A percentile compares a stretch with the other conserved stretches of the same genome.
These are phyloP conservation scores for Cinnamomum chago DNA, from an alignment of 164 flowering plant species.

Conservation along the genomic window DNA sequence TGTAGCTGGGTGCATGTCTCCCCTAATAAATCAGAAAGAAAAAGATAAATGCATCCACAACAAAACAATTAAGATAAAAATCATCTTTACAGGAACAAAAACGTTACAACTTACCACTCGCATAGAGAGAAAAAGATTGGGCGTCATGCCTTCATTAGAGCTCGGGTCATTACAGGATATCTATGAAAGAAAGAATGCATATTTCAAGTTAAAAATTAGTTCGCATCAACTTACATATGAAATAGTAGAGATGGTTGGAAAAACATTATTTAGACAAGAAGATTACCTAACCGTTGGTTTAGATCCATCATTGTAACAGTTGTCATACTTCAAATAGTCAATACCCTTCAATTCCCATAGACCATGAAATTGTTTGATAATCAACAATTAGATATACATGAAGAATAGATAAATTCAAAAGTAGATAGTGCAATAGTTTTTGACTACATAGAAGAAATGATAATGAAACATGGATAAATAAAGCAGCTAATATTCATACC, in stretches of 20 bases:
- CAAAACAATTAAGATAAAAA: background rate
- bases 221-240: background rate
- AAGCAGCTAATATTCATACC: conserved; percentile 28
- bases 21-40: conserved; percentile 32
- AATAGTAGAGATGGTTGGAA: background rate
- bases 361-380: background rate
- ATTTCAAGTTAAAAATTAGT: background rate
- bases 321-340: conserved; percentile 61
- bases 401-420: too few species aligned
- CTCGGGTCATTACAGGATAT: conserved; percentile 59
- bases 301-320: conserved; percentile 34
- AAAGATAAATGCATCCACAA: background rate
- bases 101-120: conserved; percentile 44
- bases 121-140: conserved; percentile 65
- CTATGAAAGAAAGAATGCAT: conserved; percentile 18
- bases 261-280: background rate
- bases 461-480: background rate
- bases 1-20: conserved; percentile 57
- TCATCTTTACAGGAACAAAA: background rate
- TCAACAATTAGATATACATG: too few species aligned
- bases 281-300: conserved; percentile 37
- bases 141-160: conserved; percentile 54
- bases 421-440: too few species aligned
- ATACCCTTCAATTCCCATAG: conserved; percentile 31
- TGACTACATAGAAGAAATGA: too few species aligned